Evolutionary conservation across 441 rosid species (phyloP), one percentile per base, ranked within the genome.

Genomic region (California macrophylla): DNA sequence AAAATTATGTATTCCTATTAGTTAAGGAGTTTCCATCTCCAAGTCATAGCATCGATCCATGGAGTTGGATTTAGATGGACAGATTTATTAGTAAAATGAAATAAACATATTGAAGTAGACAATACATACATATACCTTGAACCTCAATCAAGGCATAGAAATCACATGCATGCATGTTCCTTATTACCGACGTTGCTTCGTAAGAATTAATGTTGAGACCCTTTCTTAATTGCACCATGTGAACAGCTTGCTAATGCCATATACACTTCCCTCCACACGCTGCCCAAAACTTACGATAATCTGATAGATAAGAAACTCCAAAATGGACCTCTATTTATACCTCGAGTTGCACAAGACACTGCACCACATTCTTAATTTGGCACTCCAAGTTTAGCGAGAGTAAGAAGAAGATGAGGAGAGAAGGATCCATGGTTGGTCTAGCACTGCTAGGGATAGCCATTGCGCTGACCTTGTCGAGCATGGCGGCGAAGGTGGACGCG

Each of bases 151-250:
- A 73, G 77, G 34, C 34, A 30, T 28, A 34, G 29, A 58, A 66
- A 58, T 74, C 88, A 86, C 88, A 81, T 80, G 86, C 82, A 61
- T 38, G 54, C 79, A 66, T 67, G 77, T 81, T 71, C 6, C 77
- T 75, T 77, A 34, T 64, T 6, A 40, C 3, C 63, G 2, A 40
- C 47, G 47, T 40, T 13, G 47, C 15, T 40, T 40, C 47, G 47
- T 10, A 10, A 40, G 47, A 40, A 40, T 40, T 40, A 40, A 60
- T 71, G 71, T 69, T 36, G 65, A 52, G 34, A 40, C 75, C 52
- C 47, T 40, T 32, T 30, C 66, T 38, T 69, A 50, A 52, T 73
- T 20, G 30, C 36, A 28, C 77, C 87, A 82, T 75, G 83, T 76
- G 83, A 64, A 71, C 75, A 81, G 76, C 81, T 54, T 67, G 67